Evolutionary conservation across 805 yeast species (phyloP), one percentile per base, ranked within the genome.

Genomic region (Sugiyamaella americana): DNA sequence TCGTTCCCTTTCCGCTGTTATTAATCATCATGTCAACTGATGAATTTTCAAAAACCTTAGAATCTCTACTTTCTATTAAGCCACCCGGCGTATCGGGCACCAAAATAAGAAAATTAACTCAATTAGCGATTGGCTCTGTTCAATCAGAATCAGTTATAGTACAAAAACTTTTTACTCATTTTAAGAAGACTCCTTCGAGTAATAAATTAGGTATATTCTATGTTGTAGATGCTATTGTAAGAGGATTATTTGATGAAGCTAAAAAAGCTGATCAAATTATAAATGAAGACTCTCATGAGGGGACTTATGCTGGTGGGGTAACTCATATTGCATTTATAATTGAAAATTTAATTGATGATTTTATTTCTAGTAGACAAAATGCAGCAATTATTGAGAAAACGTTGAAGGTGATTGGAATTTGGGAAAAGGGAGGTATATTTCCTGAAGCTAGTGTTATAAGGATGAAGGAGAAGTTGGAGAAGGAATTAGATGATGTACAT

Each of bases 1-100:
- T n/a, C n/a, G n/a, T n/a, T n/a, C n/a, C n/a, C n/a, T n/a, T 35
- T 29, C n/a, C n/a, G n/a, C n/a, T n/a, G n/a, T n/a, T n/a, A n/a
- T n/a, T 53, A n/a, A n/a, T n/a, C 32, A 13, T 26, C 32, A 26
- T 26, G 32, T 26, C 32, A 8, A 26, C 38, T 22, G 59, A 49
- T 34, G 59, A 56, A 40, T 56, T 53, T 34, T 44, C 54, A 20
- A 42, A 37, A 20, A 53, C 58, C n/a, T 43, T 56, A 37, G 52
- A 53, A 21, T 62, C 65, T 46, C 53, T 65, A 41, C 26, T 59
- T 45, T 37, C 53, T 35, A 56, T 60, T 17, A 65, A 66, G 52
- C 61, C 96, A 13, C 91, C 91, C 11, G 98, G 98, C 51, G 93
- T 91, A 44, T 88, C 97, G 23, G 98, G 98, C 38, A 80, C 95